phyloP scores from a whole-genome alignment of 371 early-diverging fungal genomes.

The Syncephalastrum monosporum region DNA sequence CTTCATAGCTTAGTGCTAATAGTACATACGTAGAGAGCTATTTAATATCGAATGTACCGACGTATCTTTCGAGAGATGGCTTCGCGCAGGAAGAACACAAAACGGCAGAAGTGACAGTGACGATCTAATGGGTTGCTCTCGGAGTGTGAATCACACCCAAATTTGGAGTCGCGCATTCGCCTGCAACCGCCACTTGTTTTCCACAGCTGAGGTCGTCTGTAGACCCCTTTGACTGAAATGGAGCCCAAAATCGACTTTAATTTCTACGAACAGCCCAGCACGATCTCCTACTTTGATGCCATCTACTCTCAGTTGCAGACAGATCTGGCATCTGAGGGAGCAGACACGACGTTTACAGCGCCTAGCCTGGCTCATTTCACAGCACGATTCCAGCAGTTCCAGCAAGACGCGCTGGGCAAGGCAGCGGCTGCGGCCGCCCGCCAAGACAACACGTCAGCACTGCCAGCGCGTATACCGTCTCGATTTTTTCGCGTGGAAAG shows the following conservation, averaged over 20 bases:
- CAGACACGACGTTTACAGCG: conserved; percentile 43
- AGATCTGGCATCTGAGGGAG: conserved; percentile 45
- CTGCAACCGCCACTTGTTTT: too few species aligned
- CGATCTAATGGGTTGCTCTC: too few species aligned
- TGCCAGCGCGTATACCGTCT: conserved; percentile 48
- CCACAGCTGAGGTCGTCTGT: too few species aligned
- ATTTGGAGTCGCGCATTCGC: too few species aligned
- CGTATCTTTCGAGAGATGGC: too few species aligned
- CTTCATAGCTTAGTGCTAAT: too few species aligned
- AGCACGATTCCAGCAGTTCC: conserved; percentile 61
- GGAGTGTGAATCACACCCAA: too few species aligned
- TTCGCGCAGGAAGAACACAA: too few species aligned
- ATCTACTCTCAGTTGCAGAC: conserved; percentile 39
- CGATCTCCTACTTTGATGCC: conserved; percentile 54
- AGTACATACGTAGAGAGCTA: too few species aligned
- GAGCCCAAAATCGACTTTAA: conserved; percentile 42
- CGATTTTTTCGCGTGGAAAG: conserved; percentile 47
- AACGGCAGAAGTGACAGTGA: too few species aligned
- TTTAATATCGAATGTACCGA: too few species aligned
- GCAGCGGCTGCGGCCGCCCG: conserved; percentile 25
- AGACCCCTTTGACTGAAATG: too few species aligned
- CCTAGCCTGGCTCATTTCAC: conserved; percentile 59
- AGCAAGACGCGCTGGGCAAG: conserved; percentile 54
- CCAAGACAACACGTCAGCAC: conserved; percentile 12
- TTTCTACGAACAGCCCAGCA: conserved; percentile 52